phyloP scores from a whole-genome alignment of 148 eudicot species.

The Nyssa sinensis region DNA sequence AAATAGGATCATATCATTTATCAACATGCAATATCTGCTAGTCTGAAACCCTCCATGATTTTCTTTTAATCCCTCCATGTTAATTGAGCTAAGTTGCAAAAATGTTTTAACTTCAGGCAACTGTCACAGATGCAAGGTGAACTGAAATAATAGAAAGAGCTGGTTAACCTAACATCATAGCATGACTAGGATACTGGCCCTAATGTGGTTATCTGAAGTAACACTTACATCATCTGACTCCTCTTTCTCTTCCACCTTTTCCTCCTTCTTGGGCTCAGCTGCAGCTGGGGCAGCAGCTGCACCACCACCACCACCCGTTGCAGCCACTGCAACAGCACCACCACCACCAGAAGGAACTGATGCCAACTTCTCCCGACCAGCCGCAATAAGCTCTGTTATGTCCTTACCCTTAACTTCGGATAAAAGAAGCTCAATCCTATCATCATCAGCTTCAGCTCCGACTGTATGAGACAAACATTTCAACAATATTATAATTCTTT shows the following conservation, averaged over 20 bases:
- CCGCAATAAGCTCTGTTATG: slow-evolving; percentile 49
- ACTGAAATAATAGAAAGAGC: neutral
- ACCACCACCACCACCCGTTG: slow-evolving; percentile 21
- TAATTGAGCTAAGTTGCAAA: neutral
- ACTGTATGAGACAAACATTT: slow-evolving; percentile 22
- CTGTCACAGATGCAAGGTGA: neutral
- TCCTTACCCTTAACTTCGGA: slow-evolving; percentile 47
- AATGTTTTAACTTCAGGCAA: neutral
- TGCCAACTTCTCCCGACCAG: slow-evolving; percentile 48
- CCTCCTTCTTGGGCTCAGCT: slow-evolving; percentile 42
- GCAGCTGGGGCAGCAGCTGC: slow-evolving; percentile 43
- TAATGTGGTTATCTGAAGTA: neutral
- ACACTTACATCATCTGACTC: slow-evolving; percentile 46
- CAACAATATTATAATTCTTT: neutral
- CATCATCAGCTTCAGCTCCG: slow-evolving; percentile 43
- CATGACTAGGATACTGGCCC: neutral
- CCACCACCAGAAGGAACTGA: slow-evolving; percentile 58
- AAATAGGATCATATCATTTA: no score
- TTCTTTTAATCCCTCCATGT: neutral
- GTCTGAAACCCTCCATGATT: neutral
- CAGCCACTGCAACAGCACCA: slow-evolving; percentile 27
- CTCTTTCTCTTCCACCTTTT: slow-evolving; percentile 47
- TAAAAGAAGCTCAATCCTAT: slow-evolving; percentile 39
- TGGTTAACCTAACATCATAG: neutral
- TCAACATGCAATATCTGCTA: no score